phyloP scores from a whole-genome alignment of 2,329 filamentous ascomycete species.

The Nectriaceae sp. region DNA sequence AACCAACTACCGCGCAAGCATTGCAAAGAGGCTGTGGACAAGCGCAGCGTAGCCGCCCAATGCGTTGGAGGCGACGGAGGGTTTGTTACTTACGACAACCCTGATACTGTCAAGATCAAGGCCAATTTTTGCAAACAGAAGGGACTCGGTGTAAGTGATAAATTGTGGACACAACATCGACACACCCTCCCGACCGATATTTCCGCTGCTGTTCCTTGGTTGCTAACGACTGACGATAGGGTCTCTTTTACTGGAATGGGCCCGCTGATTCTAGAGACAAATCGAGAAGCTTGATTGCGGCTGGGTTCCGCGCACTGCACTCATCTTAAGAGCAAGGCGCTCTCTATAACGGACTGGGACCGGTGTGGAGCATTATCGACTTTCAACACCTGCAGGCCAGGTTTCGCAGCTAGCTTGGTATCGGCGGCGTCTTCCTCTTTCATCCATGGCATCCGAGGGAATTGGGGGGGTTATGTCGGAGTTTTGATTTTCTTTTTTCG shows the following conservation, averaged over 20 bases:
- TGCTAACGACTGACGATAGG: slow-evolving; percentile 44
- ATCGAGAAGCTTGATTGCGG: slow-evolving; percentile 58
- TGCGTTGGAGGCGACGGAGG: slow-evolving; percentile 74
- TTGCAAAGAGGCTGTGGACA: slow-evolving; percentile 69
- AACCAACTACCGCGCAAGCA: slow-evolving; percentile 63
- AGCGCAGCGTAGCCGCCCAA: slow-evolving; percentile 66
- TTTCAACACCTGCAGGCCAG: not conserved
- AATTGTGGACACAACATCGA: slow-evolving; percentile 11
- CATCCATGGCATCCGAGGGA: not conserved
- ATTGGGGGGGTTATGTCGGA: not conserved
- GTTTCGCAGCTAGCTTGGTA: slow-evolving; percentile 12
- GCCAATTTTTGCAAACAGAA: slow-evolving; percentile 72
- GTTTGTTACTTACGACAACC: slow-evolving; percentile 80
- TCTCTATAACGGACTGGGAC: not conserved
- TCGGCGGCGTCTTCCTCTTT: slow-evolving; percentile 19
- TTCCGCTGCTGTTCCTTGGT: slow-evolving; percentile 8
- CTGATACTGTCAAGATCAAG: slow-evolving; percentile 74
- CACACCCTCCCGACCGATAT: slow-evolving; percentile 10
- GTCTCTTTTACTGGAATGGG: slow-evolving; percentile 82
- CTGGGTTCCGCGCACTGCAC: slow-evolving; percentile 61
- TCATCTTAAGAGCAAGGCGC: slow-evolving; percentile 27
- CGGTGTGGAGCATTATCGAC: not conserved
- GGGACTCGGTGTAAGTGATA: slow-evolving; percentile 59
- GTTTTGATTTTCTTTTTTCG: slow-evolving; percentile 3
- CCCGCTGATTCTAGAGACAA: slow-evolving; percentile 65